Evolutionary conservation across 108 stramenopile genomes (phyloP), one percentile per base, ranked within the genome.

Genomic region (Discostella pseudostelligera): DNA sequence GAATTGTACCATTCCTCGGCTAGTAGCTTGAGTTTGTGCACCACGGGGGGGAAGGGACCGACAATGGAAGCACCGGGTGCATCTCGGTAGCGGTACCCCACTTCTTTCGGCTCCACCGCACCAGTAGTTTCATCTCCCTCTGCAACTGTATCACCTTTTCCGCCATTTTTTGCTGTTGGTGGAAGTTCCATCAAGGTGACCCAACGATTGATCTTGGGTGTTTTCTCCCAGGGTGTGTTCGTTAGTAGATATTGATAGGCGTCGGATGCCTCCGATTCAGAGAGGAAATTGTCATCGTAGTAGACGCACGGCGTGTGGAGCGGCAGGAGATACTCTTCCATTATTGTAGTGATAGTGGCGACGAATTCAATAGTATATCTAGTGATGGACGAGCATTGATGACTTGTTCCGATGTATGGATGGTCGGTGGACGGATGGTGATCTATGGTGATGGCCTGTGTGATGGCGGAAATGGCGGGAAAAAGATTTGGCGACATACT

Each of bases 171-270:
- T 16, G 42, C 44, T 9, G 58, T 19, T 0, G 59, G 35, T 13
- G 54, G 66, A 6, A 65, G 22, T 59, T 84, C 81, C 67, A 82
- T 77, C 14, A 88, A 65, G 32, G 70, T 48, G 14, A 88, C 87
- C 83, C 83, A 88, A 20, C 87, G 83, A 69, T 88, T 88, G 59
- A 88, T 88, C 43, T 88, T 88, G 24, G 83, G 56, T 9, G 81
- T 82, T 24, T 73, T 88, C 59, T 85, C 83, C 87, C 87, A 88
- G 16, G 79, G 75, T 12, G 83, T 84, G 36, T 62, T 65, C 37
- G 62, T 61, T n/a, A 72, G 61, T 9, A 88, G 60, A 8, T 79
- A 63, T 10, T 72, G 29, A 48, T 85, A 88, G 57, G 58, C 73
- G 5, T 45, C 69, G 42, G 46, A 36, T 29, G 87, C 84, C 28